phyloP scores from a whole-genome alignment of 2,329 filamentous ascomycete species.

The Xylaria digitata region DNA sequence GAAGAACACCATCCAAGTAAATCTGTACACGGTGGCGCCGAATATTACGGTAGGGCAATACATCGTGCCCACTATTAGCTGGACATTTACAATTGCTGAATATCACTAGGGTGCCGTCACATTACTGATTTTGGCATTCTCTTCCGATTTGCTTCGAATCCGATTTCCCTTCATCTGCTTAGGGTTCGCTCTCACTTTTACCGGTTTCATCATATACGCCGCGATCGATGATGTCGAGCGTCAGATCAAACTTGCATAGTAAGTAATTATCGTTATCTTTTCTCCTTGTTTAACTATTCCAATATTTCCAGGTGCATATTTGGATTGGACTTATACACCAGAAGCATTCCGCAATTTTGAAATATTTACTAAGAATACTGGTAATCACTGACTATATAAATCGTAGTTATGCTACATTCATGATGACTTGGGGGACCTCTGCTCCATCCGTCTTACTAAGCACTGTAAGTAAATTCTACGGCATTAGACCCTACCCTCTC shows the following conservation, averaged over 20 bases:
- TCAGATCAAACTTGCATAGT: constrained; percentile 73
- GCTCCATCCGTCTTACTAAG: constrained; percentile 76
- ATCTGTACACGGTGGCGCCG: constrained; percentile 84
- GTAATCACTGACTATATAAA: constrained; percentile 1
- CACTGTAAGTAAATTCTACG: constrained; percentile 43
- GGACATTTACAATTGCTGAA: constrained; percentile 9
- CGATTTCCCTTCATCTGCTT: constrained; percentile 80
- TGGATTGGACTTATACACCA: not conserved
- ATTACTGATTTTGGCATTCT: constrained; percentile 77
- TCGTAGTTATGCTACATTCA: constrained; percentile 73
- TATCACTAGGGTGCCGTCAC: constrained; percentile 69
- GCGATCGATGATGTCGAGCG: constrained; percentile 71
- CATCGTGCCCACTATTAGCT: too few species aligned
- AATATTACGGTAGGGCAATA: constrained; percentile 66
- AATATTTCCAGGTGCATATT: too few species aligned
- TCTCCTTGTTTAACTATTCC: not conserved
- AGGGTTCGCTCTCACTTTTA: constrained; percentile 79
- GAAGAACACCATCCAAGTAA: constrained; percentile 69
- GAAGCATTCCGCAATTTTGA: too few species aligned
- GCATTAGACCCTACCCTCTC: too few species aligned
- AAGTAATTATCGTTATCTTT: not conserved
- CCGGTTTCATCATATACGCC: constrained; percentile 83
- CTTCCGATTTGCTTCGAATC: constrained; percentile 72
- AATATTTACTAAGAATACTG: too few species aligned
- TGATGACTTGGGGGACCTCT: constrained; percentile 85